Evolutionary conservation across 129 eudicot genomes (phyloP), one percentile per base, ranked within the genome.

Genomic region (Helianthus tuberosus): DNA sequence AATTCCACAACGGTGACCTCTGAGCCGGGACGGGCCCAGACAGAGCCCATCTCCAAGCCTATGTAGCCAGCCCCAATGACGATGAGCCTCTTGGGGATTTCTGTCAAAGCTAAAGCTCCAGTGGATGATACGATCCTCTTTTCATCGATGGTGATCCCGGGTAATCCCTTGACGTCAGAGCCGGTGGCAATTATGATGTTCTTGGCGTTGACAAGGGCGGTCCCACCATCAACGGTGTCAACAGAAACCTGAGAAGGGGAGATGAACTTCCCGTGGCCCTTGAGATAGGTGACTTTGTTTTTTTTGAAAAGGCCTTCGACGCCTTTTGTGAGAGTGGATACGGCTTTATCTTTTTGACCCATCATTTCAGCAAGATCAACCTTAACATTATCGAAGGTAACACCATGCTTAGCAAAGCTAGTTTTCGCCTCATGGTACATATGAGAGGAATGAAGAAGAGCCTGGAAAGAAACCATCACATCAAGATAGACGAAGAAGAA

Each of bases 311-410:
- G 89, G 67, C 93, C 84, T 78, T 92, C 97, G 38, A 92, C 79
- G 66, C 97, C 97, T 66, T 78, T 77, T 3, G 97, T 92, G 53
- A 92, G 78, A 58, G 80, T 82, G 25, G 86, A 65, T 2, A 92
- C 97, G 51, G 97, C 97, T 80, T 89, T 92, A 44, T 92, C 98
- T 77, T 92, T 92, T 69, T 92, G 98, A 84, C 86, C 89, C 96
- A 92, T 81, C 98, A 92, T 89, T 41, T 84, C 98, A 63, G 93
- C 86, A 44, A 92, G 82, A 84, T 92, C 98, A 41, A 92, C 78
- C 75, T 85, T 85, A 64, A 92, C 93, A 16, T 89, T 83, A 73
- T 89, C 75, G 36, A 85, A 64, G 74, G 89, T 92, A 27, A 92
- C 91, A 73, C 98, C 98, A 58, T 92, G 98, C 66, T 66, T 75